phyloP scores from a whole-genome alignment of 371 early-diverging fungal genomes.

The Circinella minor region DNA sequence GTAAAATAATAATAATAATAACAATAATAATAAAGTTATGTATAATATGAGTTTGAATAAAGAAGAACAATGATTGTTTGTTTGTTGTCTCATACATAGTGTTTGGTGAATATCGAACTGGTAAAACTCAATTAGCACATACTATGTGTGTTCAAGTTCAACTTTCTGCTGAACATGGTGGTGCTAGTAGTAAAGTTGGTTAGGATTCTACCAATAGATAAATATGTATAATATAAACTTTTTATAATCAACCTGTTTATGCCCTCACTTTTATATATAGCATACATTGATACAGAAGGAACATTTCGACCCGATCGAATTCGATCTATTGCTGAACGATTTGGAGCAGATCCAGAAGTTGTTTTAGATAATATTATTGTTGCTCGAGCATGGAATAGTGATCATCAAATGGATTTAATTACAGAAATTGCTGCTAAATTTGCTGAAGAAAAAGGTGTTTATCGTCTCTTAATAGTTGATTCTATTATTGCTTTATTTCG shows the following conservation, averaged over 20 bases:
- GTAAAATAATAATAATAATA: slow-evolving; percentile 9
- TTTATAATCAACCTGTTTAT: too few relatives aligned
- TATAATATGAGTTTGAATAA: not conserved
- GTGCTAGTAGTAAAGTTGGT: slow-evolving; percentile 72
- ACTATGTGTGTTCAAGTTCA: slow-evolving; percentile 83
- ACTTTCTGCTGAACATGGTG: slow-evolving; percentile 64
- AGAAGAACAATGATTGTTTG: too few relatives aligned
- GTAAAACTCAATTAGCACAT: slow-evolving; percentile 83
- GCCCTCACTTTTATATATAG: slow-evolving; percentile 35
- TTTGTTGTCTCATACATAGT: too few relatives aligned
- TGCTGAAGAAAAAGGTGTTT: slow-evolving; percentile 73
- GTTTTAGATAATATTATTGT: slow-evolving; percentile 73
- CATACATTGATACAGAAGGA: slow-evolving; percentile 87
- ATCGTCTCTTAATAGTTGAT: slow-evolving; percentile 74
- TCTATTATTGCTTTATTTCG: slow-evolving; percentile 81
- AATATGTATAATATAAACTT: too few relatives aligned
- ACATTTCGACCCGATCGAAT: slow-evolving; percentile 84
- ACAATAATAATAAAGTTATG: not conserved
- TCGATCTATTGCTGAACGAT: slow-evolving; percentile 76
- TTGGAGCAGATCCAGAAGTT: slow-evolving; percentile 67
- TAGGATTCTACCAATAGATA: too few relatives aligned
- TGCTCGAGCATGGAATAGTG: slow-evolving; percentile 83
- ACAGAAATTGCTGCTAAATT: slow-evolving; percentile 72
- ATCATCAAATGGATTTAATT: slow-evolving; percentile 85
- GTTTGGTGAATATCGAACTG: slow-evolving; percentile 84